phyloP scores from a whole-genome alignment of 805 yeast species.

The Komagataella populi region DNA sequence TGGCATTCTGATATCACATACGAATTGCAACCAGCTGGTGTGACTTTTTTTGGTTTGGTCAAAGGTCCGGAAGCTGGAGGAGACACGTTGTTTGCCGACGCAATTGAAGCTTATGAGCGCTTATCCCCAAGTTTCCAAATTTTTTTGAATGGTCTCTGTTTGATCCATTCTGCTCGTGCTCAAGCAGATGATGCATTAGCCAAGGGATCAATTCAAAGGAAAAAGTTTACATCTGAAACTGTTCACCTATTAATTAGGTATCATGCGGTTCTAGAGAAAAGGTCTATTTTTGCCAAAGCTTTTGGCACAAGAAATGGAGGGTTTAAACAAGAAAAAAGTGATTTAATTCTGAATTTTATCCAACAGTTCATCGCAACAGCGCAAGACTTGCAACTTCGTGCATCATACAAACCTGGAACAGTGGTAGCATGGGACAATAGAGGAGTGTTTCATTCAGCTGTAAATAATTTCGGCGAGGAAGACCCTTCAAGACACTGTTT shows the following conservation, averaged over 20 bases:
- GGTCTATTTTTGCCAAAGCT: conserved; percentile 41
- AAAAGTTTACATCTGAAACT: conserved; percentile 40
- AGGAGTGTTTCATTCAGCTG: conserved; percentile 53
- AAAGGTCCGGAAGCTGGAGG: conserved; percentile 58
- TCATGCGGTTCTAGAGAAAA: conserved; percentile 60
- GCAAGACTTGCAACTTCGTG: conserved; percentile 55
- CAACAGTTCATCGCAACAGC: conserved; percentile 34
- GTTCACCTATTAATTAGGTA: conserved; percentile 60
- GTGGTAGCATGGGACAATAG: conserved; percentile 77
- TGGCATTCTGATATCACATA: conserved; percentile 74
- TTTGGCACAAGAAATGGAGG: conserved; percentile 60
- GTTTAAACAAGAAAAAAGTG: conserved; percentile 60
- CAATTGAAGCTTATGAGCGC: conserved; percentile 56
- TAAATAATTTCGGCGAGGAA: conserved; percentile 58
- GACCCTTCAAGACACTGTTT: conserved; percentile 52
- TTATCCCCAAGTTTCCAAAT: conserved; percentile 53
- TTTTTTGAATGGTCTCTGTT: conserved; percentile 47
- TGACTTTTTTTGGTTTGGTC: conserved; percentile 51
- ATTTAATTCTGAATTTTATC: conserved; percentile 42
- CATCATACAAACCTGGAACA: conserved; percentile 56
- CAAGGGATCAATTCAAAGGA: conserved; percentile 53
- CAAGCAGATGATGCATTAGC: conserved; percentile 47
- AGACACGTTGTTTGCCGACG: conserved; percentile 69
- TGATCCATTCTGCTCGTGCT: conserved; percentile 54
- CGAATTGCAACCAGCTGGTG: conserved; percentile 61